Base-by-base conservation (phyloP, 2,329 filamentous ascomycete genomes). In the Trichoderma sp. region DNA sequence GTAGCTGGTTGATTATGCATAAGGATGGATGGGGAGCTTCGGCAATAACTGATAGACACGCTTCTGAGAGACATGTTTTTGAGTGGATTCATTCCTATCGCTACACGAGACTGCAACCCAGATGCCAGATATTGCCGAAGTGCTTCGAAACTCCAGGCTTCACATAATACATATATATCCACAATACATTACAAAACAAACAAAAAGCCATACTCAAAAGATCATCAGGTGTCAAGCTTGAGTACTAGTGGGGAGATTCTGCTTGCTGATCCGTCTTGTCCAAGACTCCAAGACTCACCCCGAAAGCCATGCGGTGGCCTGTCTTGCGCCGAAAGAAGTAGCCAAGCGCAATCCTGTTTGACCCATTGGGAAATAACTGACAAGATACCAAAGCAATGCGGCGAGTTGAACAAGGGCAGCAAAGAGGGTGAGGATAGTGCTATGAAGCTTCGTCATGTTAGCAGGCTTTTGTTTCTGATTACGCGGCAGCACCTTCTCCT, bases 311-410 rank as follows among this genome's bases (percentile, higher is more conserved):
- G 94, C 89, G 6, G 93, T 88, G 47, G 97, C 93, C 78, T 95
- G 89, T 79, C 91, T 91, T 23, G 92, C 93, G 26, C 95, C 96
- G 79, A 97, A 96, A 3, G 90, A 90, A 57, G 94, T 93, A 71
- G 94, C 94, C 75, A 97, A 89, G 72, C 95, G 91, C 75, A 99
- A 84, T 55, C 96, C 94, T 70, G 91, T 93, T 71, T 93, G 93
- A 53, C 96, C 96, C 95, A 98, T 97, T 30, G 96, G 96, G 78
- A 98, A 98, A 82, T 99, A 99, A 83, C 93, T 97, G 81, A 98
- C 91, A 61, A 98, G 87, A 83, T 98, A 98, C 95, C 95, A 98
- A 61, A 93, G 75, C 74, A 98, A 85, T 74, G 92, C 93, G 68
- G 91, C 90, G 69, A 98, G 86, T 81, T 99, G 96, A 76, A 95